A percentile compares a stretch with the other conserved stretches of the same genome.
Conservation (phyloP, 768 basidiomycete genomes). For the Kwoniella mangroviensis region DNA sequence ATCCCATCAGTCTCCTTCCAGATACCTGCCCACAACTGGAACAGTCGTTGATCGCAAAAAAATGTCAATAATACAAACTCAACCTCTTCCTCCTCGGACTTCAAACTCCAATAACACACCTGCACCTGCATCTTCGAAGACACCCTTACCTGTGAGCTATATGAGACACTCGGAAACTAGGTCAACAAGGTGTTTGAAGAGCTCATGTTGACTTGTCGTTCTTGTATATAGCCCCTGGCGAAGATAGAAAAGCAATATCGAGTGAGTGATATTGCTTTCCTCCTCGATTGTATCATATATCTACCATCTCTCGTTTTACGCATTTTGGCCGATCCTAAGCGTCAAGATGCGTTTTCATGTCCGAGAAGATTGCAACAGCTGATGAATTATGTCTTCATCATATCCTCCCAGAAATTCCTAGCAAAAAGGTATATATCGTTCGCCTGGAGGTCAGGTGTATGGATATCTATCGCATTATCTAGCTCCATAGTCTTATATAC, state of each 20-base stretch:
- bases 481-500: constrained; percentile 20
- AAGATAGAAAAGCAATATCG: constrained; percentile 40
- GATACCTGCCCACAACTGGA: no score
- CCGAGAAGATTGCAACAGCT: no score
- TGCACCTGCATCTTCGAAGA: neutral
- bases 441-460: constrained; percentile 24
- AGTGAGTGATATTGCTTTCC: constrained; percentile 20
- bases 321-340: no score
- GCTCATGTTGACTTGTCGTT: neutral
- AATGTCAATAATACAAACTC: constrained; percentile 18
- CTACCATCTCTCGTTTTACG: neutral
- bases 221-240: constrained; percentile 15
- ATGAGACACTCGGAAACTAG: no score
- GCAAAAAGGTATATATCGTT: constrained; percentile 30
- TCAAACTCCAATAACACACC: constrained; percentile 6
- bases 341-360: no score
- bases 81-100: constrained; percentile 8
- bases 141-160: neutral
- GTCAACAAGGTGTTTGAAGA: neutral
- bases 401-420: constrained; percentile 27
- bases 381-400: no score
- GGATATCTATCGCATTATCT: constrained; percentile 20
- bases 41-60: neutral
- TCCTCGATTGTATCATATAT: neutral
- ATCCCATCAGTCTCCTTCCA: no score